Base-by-base conservation (phyloP, 345 rosid species). In the Brassica rapa region DNA sequence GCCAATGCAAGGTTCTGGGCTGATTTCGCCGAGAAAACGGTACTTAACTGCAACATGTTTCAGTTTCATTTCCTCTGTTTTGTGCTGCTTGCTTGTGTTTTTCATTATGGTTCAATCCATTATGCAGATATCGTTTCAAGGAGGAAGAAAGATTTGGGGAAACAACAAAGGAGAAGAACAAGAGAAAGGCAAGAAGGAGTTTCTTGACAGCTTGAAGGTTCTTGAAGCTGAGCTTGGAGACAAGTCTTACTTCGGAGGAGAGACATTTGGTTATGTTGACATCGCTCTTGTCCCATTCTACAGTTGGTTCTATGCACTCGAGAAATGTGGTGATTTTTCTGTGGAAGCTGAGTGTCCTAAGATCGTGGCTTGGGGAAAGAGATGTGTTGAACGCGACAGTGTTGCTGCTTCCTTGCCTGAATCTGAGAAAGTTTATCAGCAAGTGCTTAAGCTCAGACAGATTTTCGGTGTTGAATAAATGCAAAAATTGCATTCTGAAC, bases 1-100 rank as follows among this genome's bases (percentile, higher is more conserved):
- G 85, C 86, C 43, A 68, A 27, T 25, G 83, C 85, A 8, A 82
- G 83, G 74, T 82, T 82, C 12, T 82, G 77, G 80, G 82, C 80
- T 60, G 85, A 82, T 55, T 79, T 3, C 1, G 78, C 72, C 61
- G 85, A 82, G 8, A 84, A 84, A 65, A 84, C 71, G 83, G 87
- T 83, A 77, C 43, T 1, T 32, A 35, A 21, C 12, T 25, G 8
- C 24, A 66, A 8, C 72, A 15, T 53, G 24, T 41, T 56, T 16
- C 68, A 8, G n/a, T 71, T 71, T 32, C 19, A 70, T 1, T 11
- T 65, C 55, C 11, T 71, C 76, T 64, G 49, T 55, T 37, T 62
- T 57, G 3, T 10, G 11, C 11, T 21, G 14, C 60, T 51, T 30
- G 30, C 6, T 33, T 55, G 19, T 37, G 65, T 21, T 71, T 56